phyloP scores from a whole-genome alignment of 805 yeast species.

The Starmera quercuum region DNA sequence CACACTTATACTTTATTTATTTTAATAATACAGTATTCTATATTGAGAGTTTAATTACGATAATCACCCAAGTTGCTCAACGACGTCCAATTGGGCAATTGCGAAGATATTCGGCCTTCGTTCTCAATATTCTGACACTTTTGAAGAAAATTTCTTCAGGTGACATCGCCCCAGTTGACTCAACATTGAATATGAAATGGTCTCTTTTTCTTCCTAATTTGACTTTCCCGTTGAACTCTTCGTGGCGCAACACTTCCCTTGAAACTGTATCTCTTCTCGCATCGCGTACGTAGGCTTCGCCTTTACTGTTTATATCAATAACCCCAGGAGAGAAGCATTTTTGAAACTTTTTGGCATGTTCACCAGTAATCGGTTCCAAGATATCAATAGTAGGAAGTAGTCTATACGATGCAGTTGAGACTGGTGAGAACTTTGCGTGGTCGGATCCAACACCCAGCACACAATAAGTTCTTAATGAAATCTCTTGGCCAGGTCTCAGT shows the following conservation, averaged over 20 bases:
- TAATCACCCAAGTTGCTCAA: no score
- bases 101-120: constrained; percentile 75
- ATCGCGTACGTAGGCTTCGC: constrained; percentile 76
- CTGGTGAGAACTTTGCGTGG: constrained; percentile 97
- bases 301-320: constrained; percentile 58
- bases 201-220: constrained; percentile 86
- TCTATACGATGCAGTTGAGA: constrained; percentile 92
- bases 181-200: constrained; percentile 91
- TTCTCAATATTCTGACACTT: constrained; percentile 75
- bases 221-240: constrained; percentile 83
- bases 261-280: constrained; percentile 95
- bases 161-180: constrained; percentile 93
- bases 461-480: constrained; percentile 83
- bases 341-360: constrained; percentile 70
- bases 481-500: constrained; percentile 95
- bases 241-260: constrained; percentile 91
- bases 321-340: constrained; percentile 94
- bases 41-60: no score
- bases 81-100: constrained; percentile 64
- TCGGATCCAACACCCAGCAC: constrained; percentile 87
- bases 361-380: constrained; percentile 64
- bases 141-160: constrained; percentile 95
- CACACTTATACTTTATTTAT: no score
- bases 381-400: constrained; percentile 84
- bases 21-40: no score